Evolutionary conservation across 2,329 filamentous ascomycete genomes (phyloP), one percentile per base, ranked within the genome.

Genomic region (Aspergillus bombycis): DNA sequence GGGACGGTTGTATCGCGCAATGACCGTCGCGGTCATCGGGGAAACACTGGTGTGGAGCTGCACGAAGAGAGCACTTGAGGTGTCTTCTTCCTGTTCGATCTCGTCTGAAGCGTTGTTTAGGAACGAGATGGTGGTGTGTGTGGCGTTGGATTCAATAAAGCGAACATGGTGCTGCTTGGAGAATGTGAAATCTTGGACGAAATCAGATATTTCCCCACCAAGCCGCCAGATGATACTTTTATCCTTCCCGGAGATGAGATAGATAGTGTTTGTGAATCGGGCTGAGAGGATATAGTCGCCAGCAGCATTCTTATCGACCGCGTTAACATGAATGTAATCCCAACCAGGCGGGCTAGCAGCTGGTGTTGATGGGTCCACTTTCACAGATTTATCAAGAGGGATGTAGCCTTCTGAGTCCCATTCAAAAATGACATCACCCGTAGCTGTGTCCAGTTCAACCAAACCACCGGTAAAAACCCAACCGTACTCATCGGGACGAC

Each of bases 241-340:
- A 53, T 79, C 72, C 9, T 72, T 56, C 1, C 78, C 76, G 1
- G 75, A 79, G 19, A 81, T 74, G 46, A 75, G 70, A 63, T 80
- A 81, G 48, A 81, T 70, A 3, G 74, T 73, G 67, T 74, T 74
- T 5, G 76, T 76, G 65, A 77, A 77, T 8, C 79, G 75, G 8
- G 75, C 70, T 2, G 79, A 81, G 10, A 81, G 65, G 11, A 81
- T 67, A 54, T 78, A 80, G 63, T 81, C 77, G 2, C 79, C 79
- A 1, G 72, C 70, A 19, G 63, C 62, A 58, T 78, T 77, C 67
- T 79, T 80, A 57, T 80, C 78, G 34, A 79, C 72, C 0, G 78
- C 71, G 67, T 81, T 81, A 54, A 78, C 71, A 58, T 82, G 80
- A 23, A 76, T 70, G 52, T 76, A 76, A 62, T 77, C 76, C 71